A percentile compares a stretch with the other conserved stretches of the same genome.
phyloP scores from a whole-genome alignment of 805 yeast genomes.

The Candida glaebosa region DNA sequence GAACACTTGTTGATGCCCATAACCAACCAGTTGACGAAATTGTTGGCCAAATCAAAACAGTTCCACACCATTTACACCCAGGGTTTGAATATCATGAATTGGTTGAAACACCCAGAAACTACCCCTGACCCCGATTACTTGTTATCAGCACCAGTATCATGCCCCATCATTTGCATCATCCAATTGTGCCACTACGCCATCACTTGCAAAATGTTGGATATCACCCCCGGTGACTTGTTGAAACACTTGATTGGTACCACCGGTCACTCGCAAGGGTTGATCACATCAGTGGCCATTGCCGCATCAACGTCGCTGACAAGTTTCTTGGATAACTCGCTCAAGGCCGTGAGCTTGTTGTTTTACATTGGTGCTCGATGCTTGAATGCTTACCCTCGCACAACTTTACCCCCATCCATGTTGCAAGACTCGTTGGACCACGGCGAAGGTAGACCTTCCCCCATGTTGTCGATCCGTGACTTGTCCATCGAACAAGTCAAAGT shows the following conservation, averaged over 20 bases:
- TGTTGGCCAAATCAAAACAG: slow-evolving; percentile 69
- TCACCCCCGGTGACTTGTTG: slow-evolving; percentile 86
- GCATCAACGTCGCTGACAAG: slow-evolving; percentile 80
- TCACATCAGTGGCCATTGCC: slow-evolving; percentile 90
- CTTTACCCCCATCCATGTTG: slow-evolving; percentile 88
- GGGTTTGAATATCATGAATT: slow-evolving; percentile 82
- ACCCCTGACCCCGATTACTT: slow-evolving; percentile 90
- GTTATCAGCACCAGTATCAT: slow-evolving; percentile 86
- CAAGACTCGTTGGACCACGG: slow-evolving; percentile 90
- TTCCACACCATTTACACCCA: slow-evolving; percentile 88
- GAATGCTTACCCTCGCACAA: slow-evolving; percentile 87
- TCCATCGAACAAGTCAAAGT: slow-evolving; percentile 73
- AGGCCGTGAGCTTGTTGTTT: slow-evolving; percentile 82
- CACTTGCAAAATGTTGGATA: slow-evolving; percentile 78
- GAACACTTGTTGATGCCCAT: slow-evolving; percentile 73
- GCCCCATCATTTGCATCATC: slow-evolving; percentile 96
- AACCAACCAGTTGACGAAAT: slow-evolving; percentile 61
- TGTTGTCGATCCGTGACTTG: slow-evolving; percentile 92
- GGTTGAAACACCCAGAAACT: slow-evolving; percentile 82
- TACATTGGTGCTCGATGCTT: slow-evolving; percentile 92
- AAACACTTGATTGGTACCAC: slow-evolving; percentile 68
- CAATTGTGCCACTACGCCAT: slow-evolving; percentile 92
- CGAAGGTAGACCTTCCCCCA: slow-evolving; percentile 96
- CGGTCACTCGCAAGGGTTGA: slow-evolving; percentile 89
- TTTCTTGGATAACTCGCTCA: slow-evolving; percentile 65